Evolutionary conservation across 176 grass and related monocot species (phyloP), one percentile per base, ranked within the genome.

Genomic region (Tillandsia fasciculata): DNA sequence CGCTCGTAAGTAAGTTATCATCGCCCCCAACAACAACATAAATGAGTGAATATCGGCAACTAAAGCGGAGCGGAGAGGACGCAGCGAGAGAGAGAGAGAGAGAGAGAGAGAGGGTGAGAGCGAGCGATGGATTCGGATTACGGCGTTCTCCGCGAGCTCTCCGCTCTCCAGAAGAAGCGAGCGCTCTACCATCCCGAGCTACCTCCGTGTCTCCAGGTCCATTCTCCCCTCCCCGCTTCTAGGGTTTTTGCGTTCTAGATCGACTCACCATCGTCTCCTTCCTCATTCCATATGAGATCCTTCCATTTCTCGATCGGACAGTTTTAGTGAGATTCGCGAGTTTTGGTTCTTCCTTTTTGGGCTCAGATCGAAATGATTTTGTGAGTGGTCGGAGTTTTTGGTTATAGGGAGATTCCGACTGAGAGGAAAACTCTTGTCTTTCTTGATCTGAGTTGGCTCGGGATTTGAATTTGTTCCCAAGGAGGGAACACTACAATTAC

Each of bases 151-250:
- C 71, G 81, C 65, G 77, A 83, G 70, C 81, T 88, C 50, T 67
- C 81, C 10, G 77, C 75, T 11, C 74, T 88, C 33, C 85, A 88
- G 85, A 63, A 57, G 77, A 66, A 75, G 52, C 76, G 85, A 56
- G 29, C 77, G 1, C 50, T 77, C 20, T 78, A 88, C 65, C 85
- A 78, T 13, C 81, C 85, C 3, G 77, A 78, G 73, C 70, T 88
- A 2, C 81, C 85, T 48, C 74, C 73, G 22, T 77, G 81, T 56
- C 81, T 88, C 17, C 61, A 88, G 85, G 85, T 83, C 11, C 10
- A 12, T 7, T 15, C 26, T 54, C 23, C 28, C 61, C 7, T 49
- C 52, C 49, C 52, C 2, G 48, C 7, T 11, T 49, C 15, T 50
- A 3, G 2, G 33, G 33, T 42, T 42, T 42, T 33, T 42, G 33